Percentiles rank a stretch among this genome's conserved stretches.
These are phyloP conservation scores for Candida sp. DNA, from an alignment of 1,139 yeast genomes.

Conservation along the genomic window DNA sequence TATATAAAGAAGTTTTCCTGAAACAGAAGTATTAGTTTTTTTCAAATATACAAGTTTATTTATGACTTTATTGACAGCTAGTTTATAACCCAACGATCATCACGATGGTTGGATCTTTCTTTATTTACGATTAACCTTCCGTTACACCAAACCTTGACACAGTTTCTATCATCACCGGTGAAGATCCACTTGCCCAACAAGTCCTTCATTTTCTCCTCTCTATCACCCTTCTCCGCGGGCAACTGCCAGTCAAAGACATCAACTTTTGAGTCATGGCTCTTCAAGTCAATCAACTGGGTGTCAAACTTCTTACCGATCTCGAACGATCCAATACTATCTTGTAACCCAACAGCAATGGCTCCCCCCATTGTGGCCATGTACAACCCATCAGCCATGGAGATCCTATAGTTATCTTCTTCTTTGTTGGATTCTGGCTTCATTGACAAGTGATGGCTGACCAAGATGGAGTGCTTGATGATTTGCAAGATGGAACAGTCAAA, in stretches of 20 bases:
- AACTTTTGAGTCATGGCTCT: slow-evolving; percentile 53
- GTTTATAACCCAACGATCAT: slow-evolving; percentile 8
- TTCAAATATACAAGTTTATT: no score
- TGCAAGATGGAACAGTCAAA: slow-evolving; percentile 79
- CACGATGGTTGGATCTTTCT: slow-evolving; percentile 8
- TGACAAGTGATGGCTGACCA: slow-evolving; percentile 85
- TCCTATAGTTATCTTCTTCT: slow-evolving; percentile 33
- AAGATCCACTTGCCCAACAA: slow-evolving; percentile 91
- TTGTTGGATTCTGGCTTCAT: slow-evolving; percentile 43
- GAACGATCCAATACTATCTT: slow-evolving; percentile 68
- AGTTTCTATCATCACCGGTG: slow-evolving; percentile 92
- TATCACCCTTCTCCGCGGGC: slow-evolving; percentile 18
- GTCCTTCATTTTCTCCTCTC: slow-evolving; percentile 41
- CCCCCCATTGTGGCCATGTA: slow-evolving; percentile 92
- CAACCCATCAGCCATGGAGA: slow-evolving; percentile 72
- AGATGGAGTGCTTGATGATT: slow-evolving; percentile 76
- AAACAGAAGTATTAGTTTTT: no score
- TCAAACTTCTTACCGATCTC: slow-evolving; percentile 82
- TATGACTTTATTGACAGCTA: neutral
- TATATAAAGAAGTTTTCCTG: neutral
- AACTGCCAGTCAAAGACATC: slow-evolving; percentile 80
- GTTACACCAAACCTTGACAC: slow-evolving; percentile 79
- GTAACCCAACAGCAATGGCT: slow-evolving; percentile 74
- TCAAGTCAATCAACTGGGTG: slow-evolving; percentile 75
- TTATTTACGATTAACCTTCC: slow-evolving; percentile 66